Percentiles rank a stretch among this genome's conserved stretches.
phyloP scores from a whole-genome alignment of 805 yeast genomes.

The Trichomonascus vanleenenianus region DNA sequence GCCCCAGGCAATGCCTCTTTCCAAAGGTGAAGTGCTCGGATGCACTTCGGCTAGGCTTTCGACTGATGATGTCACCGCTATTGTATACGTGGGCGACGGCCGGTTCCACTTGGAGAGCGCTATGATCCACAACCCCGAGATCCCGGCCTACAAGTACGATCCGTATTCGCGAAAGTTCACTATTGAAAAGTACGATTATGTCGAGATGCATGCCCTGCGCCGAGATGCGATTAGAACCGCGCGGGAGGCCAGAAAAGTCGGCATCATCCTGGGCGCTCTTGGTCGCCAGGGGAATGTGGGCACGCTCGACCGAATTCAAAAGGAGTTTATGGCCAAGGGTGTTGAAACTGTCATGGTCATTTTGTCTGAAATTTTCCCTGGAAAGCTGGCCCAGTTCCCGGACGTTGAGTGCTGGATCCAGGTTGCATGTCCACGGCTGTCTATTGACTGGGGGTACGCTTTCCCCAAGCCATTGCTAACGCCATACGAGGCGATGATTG shows the following conservation, averaged over 20 bases:
- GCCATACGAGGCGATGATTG: slow-evolving; percentile 93
- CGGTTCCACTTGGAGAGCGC: slow-evolving; percentile 91
- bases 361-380: slow-evolving; percentile 88
- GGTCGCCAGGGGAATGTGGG: slow-evolving; percentile 91
- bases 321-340: slow-evolving; percentile 44
- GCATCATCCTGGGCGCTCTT: slow-evolving; percentile 82
- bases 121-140: slow-evolving; percentile 92
- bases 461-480: slow-evolving; percentile 85
- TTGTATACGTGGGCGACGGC: slow-evolving; percentile 94
- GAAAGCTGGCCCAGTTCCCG: slow-evolving; percentile 82
- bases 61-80: slow-evolving; percentile 50
- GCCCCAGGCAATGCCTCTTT: slow-evolving; percentile 87
- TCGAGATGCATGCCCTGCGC: slow-evolving; percentile 68
- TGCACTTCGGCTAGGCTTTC: slow-evolving; percentile 80
- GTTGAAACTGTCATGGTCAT: slow-evolving; percentile 71
- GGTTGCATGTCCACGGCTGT: slow-evolving; percentile 93
- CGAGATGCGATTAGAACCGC: slow-evolving; percentile 67
- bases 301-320: slow-evolving; percentile 63
- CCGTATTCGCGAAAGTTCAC: slow-evolving; percentile 93
- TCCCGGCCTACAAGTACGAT: slow-evolving; percentile 90
- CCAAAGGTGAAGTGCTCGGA: slow-evolving; percentile 94
- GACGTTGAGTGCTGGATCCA: slow-evolving; percentile 88
- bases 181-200: slow-evolving; percentile 78
- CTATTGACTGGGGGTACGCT: slow-evolving; percentile 99
- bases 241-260: slow-evolving; percentile 53